Evolutionary conservation across 1,284 basidiomycete genomes (phyloP).

Genomic region (Phlebopus sp.): DNA sequence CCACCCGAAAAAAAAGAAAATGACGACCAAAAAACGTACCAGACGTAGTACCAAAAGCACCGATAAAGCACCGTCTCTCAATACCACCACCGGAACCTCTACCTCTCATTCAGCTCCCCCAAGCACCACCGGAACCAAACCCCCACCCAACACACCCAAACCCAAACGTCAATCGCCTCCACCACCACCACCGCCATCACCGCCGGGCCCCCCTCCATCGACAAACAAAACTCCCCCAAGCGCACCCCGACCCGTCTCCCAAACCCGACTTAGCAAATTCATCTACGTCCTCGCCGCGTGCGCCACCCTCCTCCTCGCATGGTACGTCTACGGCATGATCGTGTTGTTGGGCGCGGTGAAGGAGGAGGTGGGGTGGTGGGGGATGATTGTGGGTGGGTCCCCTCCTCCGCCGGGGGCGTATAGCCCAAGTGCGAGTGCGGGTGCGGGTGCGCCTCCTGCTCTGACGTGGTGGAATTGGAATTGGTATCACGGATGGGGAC

Average conservation of each 20-base stretch:
- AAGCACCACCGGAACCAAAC: not conserved
- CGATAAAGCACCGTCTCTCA: conserved; percentile 5
- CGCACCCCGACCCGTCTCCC: conserved; percentile 4
- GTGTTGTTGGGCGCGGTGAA: conserved; percentile 14
- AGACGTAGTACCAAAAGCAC: conserved; percentile 8
- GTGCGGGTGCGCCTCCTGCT: not conserved
- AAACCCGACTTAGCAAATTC: conserved; percentile 14
- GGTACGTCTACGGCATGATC: conserved; percentile 19
- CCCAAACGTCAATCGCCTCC: not conserved
- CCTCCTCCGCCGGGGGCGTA: too few species aligned
- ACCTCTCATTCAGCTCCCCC: conserved; percentile 6
- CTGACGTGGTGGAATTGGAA: not conserved
- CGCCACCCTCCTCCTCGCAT: conserved; percentile 17
- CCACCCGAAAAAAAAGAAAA: not conserved
- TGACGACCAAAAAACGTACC: conserved; percentile 23
- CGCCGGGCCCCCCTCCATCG: not conserved
- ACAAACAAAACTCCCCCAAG: too few species aligned
- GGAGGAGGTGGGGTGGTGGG: conserved; percentile 29
- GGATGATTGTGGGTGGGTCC: conserved; percentile 8
- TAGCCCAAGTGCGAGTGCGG: not conserved
- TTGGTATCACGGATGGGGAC: not conserved
- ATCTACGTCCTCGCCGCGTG: conserved; percentile 12
- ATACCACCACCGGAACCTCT: conserved; percentile 7
- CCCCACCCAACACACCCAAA: not conserved
- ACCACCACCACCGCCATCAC: not conserved